Evolutionary conservation across 2,329 filamentous ascomycete genomes (phyloP).

Genomic region (Fusarium odoratissimum): DNA sequence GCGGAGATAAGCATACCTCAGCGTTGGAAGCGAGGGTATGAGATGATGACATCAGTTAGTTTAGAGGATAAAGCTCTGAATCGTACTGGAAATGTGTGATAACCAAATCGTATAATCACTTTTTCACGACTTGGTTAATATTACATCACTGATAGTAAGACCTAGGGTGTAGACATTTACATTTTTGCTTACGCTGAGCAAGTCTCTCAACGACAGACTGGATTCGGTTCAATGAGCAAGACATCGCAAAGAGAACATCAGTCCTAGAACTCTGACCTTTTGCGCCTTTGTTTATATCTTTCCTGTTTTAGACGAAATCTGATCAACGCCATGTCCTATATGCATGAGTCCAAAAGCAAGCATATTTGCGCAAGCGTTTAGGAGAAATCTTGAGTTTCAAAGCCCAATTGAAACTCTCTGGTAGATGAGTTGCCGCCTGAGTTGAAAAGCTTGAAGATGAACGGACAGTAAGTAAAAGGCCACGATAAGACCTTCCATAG

Average conservation of each 20-base stretch:
- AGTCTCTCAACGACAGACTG: background rate
- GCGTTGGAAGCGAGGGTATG: background rate
- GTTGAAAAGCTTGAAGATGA: too few species aligned
- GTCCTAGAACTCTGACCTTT: background rate
- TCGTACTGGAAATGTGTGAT: accelerated
- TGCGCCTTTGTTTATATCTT: too few species aligned
- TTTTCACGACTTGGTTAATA: background rate
- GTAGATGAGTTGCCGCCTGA: too few species aligned
- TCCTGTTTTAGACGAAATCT: too few species aligned
- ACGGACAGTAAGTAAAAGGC: too few species aligned
- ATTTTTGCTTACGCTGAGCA: background rate
- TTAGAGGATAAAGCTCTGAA: accelerated
- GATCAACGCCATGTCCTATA: too few species aligned
- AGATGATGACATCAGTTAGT: background rate
- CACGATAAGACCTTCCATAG: too few species aligned
- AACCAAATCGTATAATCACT: accelerated
- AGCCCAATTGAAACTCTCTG: too few species aligned
- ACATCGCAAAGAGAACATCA: background rate
- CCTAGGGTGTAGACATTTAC: accelerated
- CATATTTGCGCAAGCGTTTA: too few species aligned
- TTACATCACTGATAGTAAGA: accelerated
- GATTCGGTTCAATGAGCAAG: background rate
- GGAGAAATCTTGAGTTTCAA: too few species aligned
- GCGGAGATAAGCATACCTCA: background rate
- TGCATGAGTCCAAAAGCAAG: too few species aligned